Conservation (phyloP, 306 rosid genomes). For the Clitoria ternatea region DNA sequence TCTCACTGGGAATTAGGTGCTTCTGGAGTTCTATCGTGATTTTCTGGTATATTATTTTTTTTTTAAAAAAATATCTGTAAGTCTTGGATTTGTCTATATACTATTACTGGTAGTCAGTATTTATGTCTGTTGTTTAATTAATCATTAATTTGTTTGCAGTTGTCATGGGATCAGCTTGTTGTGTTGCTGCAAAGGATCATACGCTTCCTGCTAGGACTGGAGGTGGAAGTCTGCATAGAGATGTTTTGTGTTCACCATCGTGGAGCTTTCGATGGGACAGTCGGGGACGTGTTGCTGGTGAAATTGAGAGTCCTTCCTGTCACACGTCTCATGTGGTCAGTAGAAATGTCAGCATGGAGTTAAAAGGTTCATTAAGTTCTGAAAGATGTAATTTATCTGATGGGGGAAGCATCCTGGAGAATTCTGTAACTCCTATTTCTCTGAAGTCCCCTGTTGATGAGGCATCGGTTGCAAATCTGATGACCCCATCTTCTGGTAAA, state of each 20-base stretch:
- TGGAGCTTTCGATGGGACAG: slow-evolving; percentile 66
- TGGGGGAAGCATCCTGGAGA: slow-evolving; percentile 59
- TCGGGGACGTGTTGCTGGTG: slow-evolving; percentile 53
- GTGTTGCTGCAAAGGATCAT: slow-evolving; percentile 46
- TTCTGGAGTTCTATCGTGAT: slow-evolving; percentile 10
- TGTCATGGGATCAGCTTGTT: slow-evolving; percentile 61
- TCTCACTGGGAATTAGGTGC: slow-evolving; percentile 23
- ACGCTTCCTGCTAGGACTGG: slow-evolving; percentile 29
- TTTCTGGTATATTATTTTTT: neutral
- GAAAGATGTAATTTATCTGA: slow-evolving; percentile 72
- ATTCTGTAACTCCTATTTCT: slow-evolving; percentile 57
- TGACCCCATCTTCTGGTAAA: slow-evolving; percentile 76
- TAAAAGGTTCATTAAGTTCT: slow-evolving; percentile 60
- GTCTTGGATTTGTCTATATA: neutral
- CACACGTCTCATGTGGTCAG: slow-evolving; percentile 47
- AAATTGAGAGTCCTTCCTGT: slow-evolving; percentile 43
- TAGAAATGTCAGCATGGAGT: slow-evolving; percentile 67
- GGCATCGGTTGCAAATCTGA: slow-evolving; percentile 40
- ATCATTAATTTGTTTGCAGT: slow-evolving; percentile 20
- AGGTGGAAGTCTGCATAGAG: slow-evolving; percentile 42
- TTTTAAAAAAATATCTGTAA: neutral
- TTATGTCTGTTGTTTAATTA: neutral
- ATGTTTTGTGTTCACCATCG: slow-evolving; percentile 56
- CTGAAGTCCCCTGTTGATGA: slow-evolving; percentile 57
- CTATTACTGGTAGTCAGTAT: neutral